phyloP scores from a whole-genome alignment of 2,329 filamentous ascomycete genomes.

The Byssochlamys sp. region DNA sequence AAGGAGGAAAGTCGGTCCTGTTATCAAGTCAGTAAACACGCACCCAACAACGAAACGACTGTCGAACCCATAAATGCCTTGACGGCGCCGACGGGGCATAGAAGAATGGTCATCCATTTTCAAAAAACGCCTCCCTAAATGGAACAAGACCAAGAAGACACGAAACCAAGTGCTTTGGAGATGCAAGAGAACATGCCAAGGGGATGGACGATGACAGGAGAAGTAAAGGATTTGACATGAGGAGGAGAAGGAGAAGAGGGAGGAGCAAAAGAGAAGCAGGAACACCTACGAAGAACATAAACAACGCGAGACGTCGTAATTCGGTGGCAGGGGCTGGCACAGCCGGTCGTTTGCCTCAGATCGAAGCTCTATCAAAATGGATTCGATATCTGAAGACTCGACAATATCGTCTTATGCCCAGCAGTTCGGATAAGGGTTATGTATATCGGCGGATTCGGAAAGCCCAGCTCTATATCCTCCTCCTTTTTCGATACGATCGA shows the following conservation, averaged over 20 bases:
- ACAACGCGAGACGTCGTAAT: neutral
- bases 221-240: neutral
- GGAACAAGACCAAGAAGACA: neutral
- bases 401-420: neutral
- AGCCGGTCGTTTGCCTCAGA: neutral
- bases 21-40: neutral
- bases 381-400: neutral
- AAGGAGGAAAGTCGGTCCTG: neutral
- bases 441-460: neutral
- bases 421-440: neutral
- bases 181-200: neutral
- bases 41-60: neutral
- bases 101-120: constrained; percentile 4
- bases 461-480: neutral
- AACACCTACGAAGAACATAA: neutral
- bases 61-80: constrained; percentile 9
- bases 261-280: neutral
- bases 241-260: neutral
- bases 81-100: constrained; percentile 3
- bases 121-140: neutral
- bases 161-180: neutral
- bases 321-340: neutral
- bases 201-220: neutral
- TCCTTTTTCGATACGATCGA: neutral
- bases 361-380: neutral